phyloP scores from a whole-genome alignment of 164 flowering plant genomes.

The Liriodendron chinense region DNA sequence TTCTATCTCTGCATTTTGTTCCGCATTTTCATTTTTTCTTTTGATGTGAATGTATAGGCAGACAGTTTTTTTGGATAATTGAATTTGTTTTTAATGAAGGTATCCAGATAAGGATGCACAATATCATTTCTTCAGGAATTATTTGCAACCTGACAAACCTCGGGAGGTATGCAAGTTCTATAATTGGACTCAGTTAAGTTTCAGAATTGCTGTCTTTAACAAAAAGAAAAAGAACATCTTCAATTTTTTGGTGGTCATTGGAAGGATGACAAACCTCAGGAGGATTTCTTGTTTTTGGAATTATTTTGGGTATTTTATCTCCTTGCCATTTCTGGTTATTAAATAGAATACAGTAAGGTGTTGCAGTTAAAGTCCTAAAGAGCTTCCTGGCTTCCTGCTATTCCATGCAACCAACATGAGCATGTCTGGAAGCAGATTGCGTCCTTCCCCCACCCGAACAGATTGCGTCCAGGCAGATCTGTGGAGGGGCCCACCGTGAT shows the following conservation, averaged over 20 bases:
- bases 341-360: background rate
- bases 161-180: slow-evolving; percentile 50
- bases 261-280: background rate
- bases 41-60: background rate
- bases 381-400: background rate
- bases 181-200: background rate
- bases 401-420: background rate
- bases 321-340: background rate
- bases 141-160: slow-evolving; percentile 66
- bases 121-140: slow-evolving; percentile 86
- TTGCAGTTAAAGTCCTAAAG: background rate
- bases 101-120: slow-evolving; percentile 84
- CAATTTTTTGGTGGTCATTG: background rate
- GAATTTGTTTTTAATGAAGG: slow-evolving; percentile 38
- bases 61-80: background rate
- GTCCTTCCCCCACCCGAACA: no score
- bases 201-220: background rate
- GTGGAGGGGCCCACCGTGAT: no score
- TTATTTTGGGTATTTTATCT: no score
- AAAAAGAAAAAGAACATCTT: background rate
- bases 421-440: no score
- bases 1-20: slow-evolving; percentile 6
- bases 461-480: no score
- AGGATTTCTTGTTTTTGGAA: background rate
- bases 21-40: background rate